Conservation (phyloP, 208 protist species). For the Trypanosoma conorhini region DNA sequence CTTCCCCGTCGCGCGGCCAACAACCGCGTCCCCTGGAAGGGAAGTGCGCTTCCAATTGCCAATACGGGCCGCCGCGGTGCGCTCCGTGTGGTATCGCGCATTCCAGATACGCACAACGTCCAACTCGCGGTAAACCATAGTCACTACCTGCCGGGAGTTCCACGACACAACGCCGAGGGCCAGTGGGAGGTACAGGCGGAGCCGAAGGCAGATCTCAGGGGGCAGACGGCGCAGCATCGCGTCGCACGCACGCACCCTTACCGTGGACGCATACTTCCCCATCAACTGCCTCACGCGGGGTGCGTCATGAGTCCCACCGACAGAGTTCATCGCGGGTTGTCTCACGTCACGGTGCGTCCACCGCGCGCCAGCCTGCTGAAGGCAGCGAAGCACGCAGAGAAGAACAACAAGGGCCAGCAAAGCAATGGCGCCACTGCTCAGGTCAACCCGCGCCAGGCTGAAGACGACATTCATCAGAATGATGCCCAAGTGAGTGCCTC, state of each 20-base stretch:
- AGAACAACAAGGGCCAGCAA: background rate
- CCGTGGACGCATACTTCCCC: background rate
- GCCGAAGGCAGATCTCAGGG: background rate
- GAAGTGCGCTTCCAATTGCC: background rate
- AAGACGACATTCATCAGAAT: background rate
- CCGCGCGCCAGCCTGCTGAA: background rate
- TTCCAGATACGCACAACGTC: conserved; percentile 8
- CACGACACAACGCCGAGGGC: background rate
- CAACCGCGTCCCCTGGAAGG: background rate
- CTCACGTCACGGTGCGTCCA: background rate
- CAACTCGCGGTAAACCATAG: background rate
- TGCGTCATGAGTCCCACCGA: background rate
- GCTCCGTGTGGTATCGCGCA: background rate
- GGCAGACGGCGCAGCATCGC: background rate
- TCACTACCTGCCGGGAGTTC: background rate
- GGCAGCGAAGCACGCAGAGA: background rate
- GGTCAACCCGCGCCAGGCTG: background rate
- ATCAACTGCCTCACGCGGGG: background rate
- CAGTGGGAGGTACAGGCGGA: background rate
- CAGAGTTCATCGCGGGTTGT: background rate
- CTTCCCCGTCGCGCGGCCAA: background rate
- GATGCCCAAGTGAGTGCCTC: background rate
- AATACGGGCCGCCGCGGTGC: background rate
- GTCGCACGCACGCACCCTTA: background rate
- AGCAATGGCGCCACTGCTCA: background rate